Conservation (phyloP, 208 protist species). For the Trypanosoma theileri region DNA sequence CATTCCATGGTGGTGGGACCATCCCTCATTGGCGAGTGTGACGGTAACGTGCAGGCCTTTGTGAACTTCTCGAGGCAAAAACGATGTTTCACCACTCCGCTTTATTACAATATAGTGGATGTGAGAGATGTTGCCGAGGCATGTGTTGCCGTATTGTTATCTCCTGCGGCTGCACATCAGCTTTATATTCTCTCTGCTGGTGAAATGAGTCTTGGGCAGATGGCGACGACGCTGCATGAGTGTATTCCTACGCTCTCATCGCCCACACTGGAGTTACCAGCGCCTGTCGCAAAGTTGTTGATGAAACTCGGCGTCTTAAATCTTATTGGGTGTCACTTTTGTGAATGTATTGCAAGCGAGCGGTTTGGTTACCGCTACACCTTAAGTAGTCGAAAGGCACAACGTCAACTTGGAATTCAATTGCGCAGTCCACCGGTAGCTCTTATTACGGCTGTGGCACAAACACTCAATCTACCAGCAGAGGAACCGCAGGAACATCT, state of each 20-base stretch:
- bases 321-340: slow-evolving; percentile 5
- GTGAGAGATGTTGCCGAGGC: slow-evolving; percentile 24
- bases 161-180: slow-evolving; percentile 13
- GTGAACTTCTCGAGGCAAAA: slow-evolving; percentile 1
- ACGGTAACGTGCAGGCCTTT: slow-evolving; percentile 14
- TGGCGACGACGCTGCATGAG: not conserved
- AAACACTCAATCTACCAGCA: slow-evolving; percentile 8
- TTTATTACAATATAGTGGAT: slow-evolving; percentile 30
- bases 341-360: not conserved
- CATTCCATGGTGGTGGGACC: slow-evolving; percentile 20
- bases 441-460: slow-evolving; percentile 10
- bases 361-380: slow-evolving; percentile 16
- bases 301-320: not conserved
- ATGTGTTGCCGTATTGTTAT: slow-evolving; percentile 1
- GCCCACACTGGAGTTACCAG: slow-evolving; percentile 1
- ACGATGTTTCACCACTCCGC: slow-evolving; percentile 4
- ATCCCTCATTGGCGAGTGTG: slow-evolving; percentile 20
- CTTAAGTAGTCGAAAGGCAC: slow-evolving; percentile 12
- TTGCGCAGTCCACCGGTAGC: slow-evolving; percentile 1
- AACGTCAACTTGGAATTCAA: slow-evolving; percentile 12
- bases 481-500: not conserved
- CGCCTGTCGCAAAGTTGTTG: not conserved
- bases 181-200: slow-evolving; percentile 25
- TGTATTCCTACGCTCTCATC: slow-evolving; percentile 5
- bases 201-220: slow-evolving; percentile 17